These are phyloP conservation scores for Dendrobium nobile DNA, from an alignment of 106 monocot genomes.

Conservation along the genomic window DNA sequence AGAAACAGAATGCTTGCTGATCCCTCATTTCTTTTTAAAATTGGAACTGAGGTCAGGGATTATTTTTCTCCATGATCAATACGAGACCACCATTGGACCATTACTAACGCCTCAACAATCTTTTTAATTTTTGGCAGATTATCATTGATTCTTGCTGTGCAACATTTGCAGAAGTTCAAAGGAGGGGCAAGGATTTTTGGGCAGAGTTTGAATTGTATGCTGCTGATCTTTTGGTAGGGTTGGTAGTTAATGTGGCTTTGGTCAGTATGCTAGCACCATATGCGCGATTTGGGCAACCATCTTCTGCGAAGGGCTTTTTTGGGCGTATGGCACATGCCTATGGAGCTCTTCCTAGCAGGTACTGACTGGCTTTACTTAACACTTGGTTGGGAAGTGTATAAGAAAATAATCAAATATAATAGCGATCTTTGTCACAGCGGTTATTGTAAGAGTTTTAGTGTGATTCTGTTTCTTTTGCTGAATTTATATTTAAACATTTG, in stretches of 20 bases:
- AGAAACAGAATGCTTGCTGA: constrained; percentile 78
- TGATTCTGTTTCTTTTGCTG: background rate
- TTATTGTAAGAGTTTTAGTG: background rate
- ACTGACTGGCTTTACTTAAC: constrained; percentile 1
- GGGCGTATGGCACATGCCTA: constrained; percentile 37
- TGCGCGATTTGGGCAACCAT: constrained; percentile 53
- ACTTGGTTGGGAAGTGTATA: background rate
- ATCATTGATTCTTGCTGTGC: constrained; percentile 79
- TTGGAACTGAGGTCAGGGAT: constrained; percentile 65
- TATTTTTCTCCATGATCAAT: background rate
- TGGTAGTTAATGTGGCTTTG: constrained; percentile 63
- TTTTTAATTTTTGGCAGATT: constrained; percentile 27
- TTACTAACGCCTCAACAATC: background rate
- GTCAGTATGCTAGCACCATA: constrained; percentile 73
- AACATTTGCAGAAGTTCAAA: constrained; percentile 80
- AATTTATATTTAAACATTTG: background rate
- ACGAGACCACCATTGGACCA: background rate
- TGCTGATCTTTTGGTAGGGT: constrained; percentile 74
- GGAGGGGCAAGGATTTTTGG: constrained; percentile 88
- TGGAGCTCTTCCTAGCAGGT: constrained; percentile 73
- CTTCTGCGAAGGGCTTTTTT: constrained; percentile 35
- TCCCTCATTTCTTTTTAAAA: constrained; percentile 75
- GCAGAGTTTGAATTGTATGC: constrained; percentile 79
- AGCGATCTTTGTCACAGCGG: background rate
- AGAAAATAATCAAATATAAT: background rate